Evolutionary conservation across 139 green algal species (phyloP), one percentile per base, ranked within the genome.

Genomic region (Tetradesmus lagerheimii): DNA sequence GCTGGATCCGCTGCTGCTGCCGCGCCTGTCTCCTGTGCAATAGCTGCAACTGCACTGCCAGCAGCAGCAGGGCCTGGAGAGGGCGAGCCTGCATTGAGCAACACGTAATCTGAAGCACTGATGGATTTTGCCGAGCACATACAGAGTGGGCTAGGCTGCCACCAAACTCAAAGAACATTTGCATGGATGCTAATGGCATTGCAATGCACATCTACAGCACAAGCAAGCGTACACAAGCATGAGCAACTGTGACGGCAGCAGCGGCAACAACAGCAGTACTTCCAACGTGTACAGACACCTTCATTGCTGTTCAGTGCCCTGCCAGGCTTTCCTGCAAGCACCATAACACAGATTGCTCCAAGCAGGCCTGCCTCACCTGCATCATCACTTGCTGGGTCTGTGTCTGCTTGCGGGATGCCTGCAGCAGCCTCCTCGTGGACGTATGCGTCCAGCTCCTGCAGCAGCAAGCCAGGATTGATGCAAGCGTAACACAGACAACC

Each of bases 371-470:
- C 34, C 38, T 16, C 1, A 88, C 38, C 64, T 66, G 37, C 83
- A 31, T 88, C 83, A 38, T 88, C 83, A 47, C 39, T 78, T 27
- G 35, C 57, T 77, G 82, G 20, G 31, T 79, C 83, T n/a, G 75
- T 41, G 43, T 64, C 83, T 80, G 83, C 83, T 35, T 53, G 37
- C 15, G 83, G 83, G 27, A 88, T 66, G 62, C 75, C 83, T n/a
- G 50, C 23, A 50, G 64, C 41, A 34, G 83, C 83, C 62, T 80
- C 83, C 62, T 88, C 83, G 27, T 88, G 85, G 4, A 89, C 74
- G 27, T 62, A 23, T 18, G 50, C 85, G 38, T 89, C 85, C 25
- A 84, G 38, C 14, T 89, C 85, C 85, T 89, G 85, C 85, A 83
- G 31, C 35, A 82, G 76, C 67, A 14, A 37, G n/a, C n/a, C n/a